These are phyloP conservation scores for Aspergillus bombycis DNA, from an alignment of 2,329 filamentous ascomycete genomes.

Conservation along the genomic window DNA sequence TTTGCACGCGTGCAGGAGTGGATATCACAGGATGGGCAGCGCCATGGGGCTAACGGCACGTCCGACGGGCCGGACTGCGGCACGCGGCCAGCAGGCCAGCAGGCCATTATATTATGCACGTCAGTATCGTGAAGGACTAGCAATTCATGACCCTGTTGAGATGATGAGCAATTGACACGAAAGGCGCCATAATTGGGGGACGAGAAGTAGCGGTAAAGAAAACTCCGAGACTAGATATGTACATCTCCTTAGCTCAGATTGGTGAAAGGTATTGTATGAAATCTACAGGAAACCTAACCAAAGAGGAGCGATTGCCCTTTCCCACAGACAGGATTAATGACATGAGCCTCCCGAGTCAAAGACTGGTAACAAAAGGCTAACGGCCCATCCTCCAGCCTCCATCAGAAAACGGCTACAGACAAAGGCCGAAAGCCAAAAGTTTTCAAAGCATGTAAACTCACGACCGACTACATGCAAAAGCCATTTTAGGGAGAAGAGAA, in stretches of 20 bases:
- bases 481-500: constrained; percentile 4
- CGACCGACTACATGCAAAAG: neutral
- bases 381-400: constrained; percentile 2
- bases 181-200: constrained; percentile 28
- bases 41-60: constrained; percentile 27
- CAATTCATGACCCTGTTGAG: constrained; percentile 15
- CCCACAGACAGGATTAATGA: neutral
- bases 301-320: constrained; percentile 1
- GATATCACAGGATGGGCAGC: constrained; percentile 21
- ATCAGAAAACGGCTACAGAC: constrained; percentile 9
- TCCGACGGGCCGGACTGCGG: constrained; percentile 29
- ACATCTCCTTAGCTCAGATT: constrained; percentile 18
- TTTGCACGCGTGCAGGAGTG: constrained; percentile 26
- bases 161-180: constrained; percentile 22
- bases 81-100: constrained; percentile 24
- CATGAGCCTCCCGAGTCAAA: neutral
- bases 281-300: constrained; percentile 17
- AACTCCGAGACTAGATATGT: constrained; percentile 15
- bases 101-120: constrained; percentile 25
- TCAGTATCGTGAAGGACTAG: constrained; percentile 21
- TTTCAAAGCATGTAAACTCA: constrained; percentile 3
- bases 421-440: neutral
- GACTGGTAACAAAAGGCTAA: constrained; percentile 1
- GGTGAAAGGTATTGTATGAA: constrained; percentile 13
- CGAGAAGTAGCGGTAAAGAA: constrained; percentile 26